These are phyloP conservation scores for Achaetomium macrosporum DNA, from an alignment of 2,329 filamentous ascomycete species.

Conservation along the genomic window DNA sequence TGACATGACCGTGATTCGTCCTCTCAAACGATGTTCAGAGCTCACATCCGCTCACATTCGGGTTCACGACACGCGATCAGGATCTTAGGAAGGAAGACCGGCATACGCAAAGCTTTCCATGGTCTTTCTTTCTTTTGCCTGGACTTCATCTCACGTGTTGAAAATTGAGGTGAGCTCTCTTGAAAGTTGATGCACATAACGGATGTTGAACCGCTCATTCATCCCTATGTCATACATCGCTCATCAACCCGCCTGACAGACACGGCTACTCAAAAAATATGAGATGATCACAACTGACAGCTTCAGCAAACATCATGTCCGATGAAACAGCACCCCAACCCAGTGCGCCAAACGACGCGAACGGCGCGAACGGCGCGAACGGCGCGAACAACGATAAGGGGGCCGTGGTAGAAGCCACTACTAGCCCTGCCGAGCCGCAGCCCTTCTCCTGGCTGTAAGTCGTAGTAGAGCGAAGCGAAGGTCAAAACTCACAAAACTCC, in stretches of 20 bases:
- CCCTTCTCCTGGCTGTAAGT: slow-evolving; percentile 31
- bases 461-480: background rate
- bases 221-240: background rate
- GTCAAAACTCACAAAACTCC: slow-evolving; percentile 4
- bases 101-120: background rate
- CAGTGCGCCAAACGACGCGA: background rate
- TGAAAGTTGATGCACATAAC: background rate
- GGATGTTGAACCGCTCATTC: background rate
- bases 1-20: slow-evolving; percentile 13
- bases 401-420: background rate
- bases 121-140: background rate
- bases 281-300: background rate
- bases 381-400: background rate
- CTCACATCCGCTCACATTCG: slow-evolving; percentile 6
- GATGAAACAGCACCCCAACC: slow-evolving; percentile 3
- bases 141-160: background rate
- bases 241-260: background rate
- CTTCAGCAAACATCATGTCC: slow-evolving; percentile 1
- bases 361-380: background rate
- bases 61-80: background rate
- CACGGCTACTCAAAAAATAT: background rate
- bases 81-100: background rate
- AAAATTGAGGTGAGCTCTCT: no score
- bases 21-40: slow-evolving; percentile 14
- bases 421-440: background rate